Conservation (phyloP, 2,329 filamentous ascomycete genomes). For the Fusarium sp. region DNA sequence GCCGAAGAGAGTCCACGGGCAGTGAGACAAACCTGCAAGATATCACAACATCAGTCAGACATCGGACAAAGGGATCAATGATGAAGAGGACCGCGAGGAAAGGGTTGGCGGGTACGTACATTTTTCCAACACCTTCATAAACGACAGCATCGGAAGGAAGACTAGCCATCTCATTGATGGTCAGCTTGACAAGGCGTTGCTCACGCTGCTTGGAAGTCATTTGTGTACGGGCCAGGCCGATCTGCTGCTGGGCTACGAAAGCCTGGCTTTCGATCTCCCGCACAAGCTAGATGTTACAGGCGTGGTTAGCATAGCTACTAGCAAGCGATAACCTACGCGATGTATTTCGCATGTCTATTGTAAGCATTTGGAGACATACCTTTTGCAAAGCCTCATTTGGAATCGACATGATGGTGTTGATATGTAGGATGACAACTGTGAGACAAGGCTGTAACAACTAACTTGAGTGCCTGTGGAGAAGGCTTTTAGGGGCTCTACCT, state of each 20-base stretch:
- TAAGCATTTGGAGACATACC: constrained; percentile 60
- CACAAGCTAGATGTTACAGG: constrained; percentile 70
- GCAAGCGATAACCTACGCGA: too few relatives aligned
- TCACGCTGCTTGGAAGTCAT: constrained; percentile 88
- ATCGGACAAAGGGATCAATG: background rate
- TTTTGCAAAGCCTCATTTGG: constrained; percentile 94
- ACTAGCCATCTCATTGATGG: constrained; percentile 81
- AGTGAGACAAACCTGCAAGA: constrained; percentile 83
- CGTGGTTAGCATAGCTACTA: background rate
- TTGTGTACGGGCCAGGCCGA: constrained; percentile 85
- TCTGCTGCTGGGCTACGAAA: constrained; percentile 89
- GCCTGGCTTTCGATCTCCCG: constrained; percentile 95
- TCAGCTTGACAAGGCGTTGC: constrained; percentile 87
- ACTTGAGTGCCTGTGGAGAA: too few relatives aligned
- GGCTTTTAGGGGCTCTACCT: too few relatives aligned
- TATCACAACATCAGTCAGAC: background rate
- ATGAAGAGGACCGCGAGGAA: background rate
- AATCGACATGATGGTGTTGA: constrained; percentile 76
- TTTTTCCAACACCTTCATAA: constrained; percentile 97
- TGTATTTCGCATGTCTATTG: too few relatives aligned
- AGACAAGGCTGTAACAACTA: too few relatives aligned
- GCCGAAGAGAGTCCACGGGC: constrained; percentile 76
- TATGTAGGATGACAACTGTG: too few relatives aligned
- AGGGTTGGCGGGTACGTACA: constrained; percentile 67
- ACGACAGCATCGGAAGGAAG: constrained; percentile 81